phyloP scores from a whole-genome alignment of 306 rosid species.

The Dalbergia cultrata region DNA sequence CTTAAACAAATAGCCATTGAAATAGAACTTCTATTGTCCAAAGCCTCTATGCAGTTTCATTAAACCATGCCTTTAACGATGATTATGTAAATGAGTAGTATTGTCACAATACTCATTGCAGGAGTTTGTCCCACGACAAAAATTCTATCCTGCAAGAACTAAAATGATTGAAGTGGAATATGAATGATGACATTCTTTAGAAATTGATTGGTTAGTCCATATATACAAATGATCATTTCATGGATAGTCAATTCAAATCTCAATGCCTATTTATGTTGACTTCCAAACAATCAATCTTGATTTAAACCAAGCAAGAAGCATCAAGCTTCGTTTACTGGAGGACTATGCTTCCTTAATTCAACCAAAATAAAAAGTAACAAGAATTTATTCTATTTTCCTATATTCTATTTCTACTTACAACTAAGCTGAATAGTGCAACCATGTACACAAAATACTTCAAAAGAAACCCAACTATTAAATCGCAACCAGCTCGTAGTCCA shows the following conservation, averaged over 20 bases:
- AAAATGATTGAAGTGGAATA: conserved; percentile 2
- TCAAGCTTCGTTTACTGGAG: conserved; percentile 13
- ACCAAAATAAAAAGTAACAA: conserved; percentile 2
- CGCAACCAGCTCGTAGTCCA: neutral
- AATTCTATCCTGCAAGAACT: neutral
- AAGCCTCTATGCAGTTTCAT: conserved; percentile 28
- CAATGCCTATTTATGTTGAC: neutral
- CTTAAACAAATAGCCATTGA: neutral
- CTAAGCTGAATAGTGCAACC: conserved; percentile 14
- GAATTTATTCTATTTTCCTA: neutral
- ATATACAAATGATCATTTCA: conserved; percentile 3
- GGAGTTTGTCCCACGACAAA: conserved; percentile 13
- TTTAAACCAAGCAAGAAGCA: neutral
- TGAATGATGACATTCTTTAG: neutral
- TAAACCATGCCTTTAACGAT: neutral
- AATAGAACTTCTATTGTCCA: conserved; percentile 23
- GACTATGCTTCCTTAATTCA: conserved; percentile 22
- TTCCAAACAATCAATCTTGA: conserved; percentile 17
- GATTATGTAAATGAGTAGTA: neutral
- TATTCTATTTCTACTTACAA: conserved; percentile 4
- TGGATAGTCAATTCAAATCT: neutral
- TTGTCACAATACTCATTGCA: neutral
- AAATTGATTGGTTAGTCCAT: neutral
- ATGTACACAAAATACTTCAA: conserved; percentile 4
- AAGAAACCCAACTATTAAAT: neutral